These are phyloP conservation scores for Protomyces pachydermus DNA, from an alignment of 1,139 yeast genomes.

Conservation along the genomic window DNA sequence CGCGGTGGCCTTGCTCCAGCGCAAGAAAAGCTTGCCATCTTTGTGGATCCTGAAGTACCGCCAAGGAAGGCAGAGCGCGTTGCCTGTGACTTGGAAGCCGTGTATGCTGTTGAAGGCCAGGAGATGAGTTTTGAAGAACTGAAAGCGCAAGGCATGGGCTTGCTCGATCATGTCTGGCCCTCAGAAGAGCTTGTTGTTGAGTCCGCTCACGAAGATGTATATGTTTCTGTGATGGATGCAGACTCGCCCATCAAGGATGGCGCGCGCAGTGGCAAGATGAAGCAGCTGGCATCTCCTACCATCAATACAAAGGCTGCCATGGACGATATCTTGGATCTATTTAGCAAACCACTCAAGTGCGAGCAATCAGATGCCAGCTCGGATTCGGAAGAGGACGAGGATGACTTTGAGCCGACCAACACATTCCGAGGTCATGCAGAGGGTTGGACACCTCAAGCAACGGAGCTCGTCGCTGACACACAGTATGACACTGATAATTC, in stretches of 20 bases:
- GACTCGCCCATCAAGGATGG: conserved; percentile 9
- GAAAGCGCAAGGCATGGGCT: conserved; percentile 47
- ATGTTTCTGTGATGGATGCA: conserved; percentile 23
- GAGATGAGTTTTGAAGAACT: conserved; percentile 61
- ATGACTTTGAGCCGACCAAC: conserved; percentile 30
- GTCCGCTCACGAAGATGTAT: not conserved
- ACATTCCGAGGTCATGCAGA: conserved; percentile 13
- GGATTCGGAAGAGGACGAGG: conserved; percentile 30
- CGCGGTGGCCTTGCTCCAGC: not conserved
- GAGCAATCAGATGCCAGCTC: conserved; percentile 41
- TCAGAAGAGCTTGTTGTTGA: not conserved
- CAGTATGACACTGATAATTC: conserved; percentile 28
- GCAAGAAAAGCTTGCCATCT: not conserved
- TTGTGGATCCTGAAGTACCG: conserved; percentile 9
- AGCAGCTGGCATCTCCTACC: conserved; percentile 54
- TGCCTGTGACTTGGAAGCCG: conserved; percentile 46
- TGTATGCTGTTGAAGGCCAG: conserved; percentile 50
- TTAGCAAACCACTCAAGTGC: conserved; percentile 55
- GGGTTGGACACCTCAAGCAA: conserved; percentile 13
- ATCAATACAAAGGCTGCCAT: conserved; percentile 72
- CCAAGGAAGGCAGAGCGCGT: conserved; percentile 57
- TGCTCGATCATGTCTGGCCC: conserved; percentile 28
- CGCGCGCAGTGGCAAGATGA: not conserved
- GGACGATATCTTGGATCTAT: conserved; percentile 70
- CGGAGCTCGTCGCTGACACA: conserved; percentile 8